Percentiles rank a stretch among this genome's conserved stretches.
These are phyloP conservation scores for Hyaloscypha hepaticicola DNA, from an alignment of 495 filamentous ascomycete species.

Conservation along the genomic window DNA sequence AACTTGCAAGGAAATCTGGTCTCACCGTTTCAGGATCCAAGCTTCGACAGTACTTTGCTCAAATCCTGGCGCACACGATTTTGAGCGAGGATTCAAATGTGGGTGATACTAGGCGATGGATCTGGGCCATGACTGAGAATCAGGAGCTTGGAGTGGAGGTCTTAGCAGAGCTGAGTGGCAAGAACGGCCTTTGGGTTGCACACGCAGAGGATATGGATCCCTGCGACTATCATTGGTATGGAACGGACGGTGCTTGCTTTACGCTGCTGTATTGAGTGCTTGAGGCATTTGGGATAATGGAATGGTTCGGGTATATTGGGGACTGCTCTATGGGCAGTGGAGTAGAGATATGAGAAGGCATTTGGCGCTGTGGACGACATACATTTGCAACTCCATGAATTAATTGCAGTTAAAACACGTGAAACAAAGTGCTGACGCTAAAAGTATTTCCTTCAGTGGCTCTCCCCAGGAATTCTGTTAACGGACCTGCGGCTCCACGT, in stretches of 20 bases:
- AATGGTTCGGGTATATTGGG: too few relatives aligned
- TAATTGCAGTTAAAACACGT: too few relatives aligned
- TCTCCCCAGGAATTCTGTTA: background rate
- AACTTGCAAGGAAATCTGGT: background rate
- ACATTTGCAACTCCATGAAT: too few relatives aligned
- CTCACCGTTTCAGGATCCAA: background rate
- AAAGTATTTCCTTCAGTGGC: too few relatives aligned
- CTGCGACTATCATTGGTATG: background rate
- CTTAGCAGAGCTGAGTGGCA: background rate
- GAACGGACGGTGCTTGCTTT: background rate
- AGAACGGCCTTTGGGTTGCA: background rate
- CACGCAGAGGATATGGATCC: background rate
- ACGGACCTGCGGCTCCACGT: background rate
- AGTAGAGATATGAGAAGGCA: too few relatives aligned
- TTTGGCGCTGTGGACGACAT: too few relatives aligned
- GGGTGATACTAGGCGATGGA: too few relatives aligned
- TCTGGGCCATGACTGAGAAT: background rate
- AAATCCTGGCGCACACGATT: background rate
- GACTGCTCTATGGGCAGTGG: too few relatives aligned
- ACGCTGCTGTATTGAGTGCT: too few relatives aligned
- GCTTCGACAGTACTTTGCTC: background rate
- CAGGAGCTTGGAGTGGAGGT: background rate
- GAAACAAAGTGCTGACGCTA: too few relatives aligned
- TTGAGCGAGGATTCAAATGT: background rate
- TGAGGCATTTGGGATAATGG: too few relatives aligned